Percentiles rank a stretch among this genome's conserved stretches.
Evolutionary conservation across 108 stramenopile genomes (phyloP).

Genomic region (Stephanodiscus triporus): DNA sequence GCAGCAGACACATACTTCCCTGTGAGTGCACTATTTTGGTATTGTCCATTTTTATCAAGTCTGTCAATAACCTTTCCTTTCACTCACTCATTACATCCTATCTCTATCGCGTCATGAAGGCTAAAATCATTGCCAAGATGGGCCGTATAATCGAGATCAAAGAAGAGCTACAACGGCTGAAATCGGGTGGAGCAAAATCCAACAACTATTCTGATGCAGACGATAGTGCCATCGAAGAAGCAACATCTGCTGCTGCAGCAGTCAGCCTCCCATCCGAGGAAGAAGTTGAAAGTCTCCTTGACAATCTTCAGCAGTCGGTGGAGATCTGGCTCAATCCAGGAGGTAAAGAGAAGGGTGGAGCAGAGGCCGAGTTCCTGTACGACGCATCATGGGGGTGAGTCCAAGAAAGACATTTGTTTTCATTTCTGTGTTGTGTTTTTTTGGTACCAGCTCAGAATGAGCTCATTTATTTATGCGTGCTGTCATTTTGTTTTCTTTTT

Average conservation of each 20-base stretch:
- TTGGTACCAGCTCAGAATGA: neutral
- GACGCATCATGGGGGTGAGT: conserved; percentile 81
- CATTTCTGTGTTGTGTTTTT: neutral
- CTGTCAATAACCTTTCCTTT: neutral
- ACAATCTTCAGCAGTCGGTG: conserved; percentile 63
- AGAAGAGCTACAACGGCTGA: conserved; percentile 62
- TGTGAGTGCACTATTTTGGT: conserved; percentile 26
- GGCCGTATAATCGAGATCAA: conserved; percentile 85
- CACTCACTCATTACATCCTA: neutral
- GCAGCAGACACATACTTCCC: conserved; percentile 97
- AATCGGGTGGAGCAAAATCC: conserved; percentile 43
- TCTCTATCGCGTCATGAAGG: conserved; percentile 5
- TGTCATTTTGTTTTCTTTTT: neutral
- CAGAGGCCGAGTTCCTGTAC: conserved; percentile 86
- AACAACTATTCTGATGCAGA: conserved; percentile 34
- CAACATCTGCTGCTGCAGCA: conserved; percentile 49
- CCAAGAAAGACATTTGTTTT: neutral
- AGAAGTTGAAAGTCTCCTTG: conserved; percentile 60
- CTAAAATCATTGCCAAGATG: conserved; percentile 92
- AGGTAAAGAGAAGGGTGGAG: conserved; percentile 74
- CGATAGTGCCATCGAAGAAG: conserved; percentile 36
- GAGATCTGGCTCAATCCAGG: conserved; percentile 87
- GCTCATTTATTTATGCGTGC: neutral
- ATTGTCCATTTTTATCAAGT: neutral
- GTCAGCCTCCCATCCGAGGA: conserved; percentile 54